Base-by-base conservation (phyloP, 108 stramenopile species). In the Skeletonema costatum region DNA sequence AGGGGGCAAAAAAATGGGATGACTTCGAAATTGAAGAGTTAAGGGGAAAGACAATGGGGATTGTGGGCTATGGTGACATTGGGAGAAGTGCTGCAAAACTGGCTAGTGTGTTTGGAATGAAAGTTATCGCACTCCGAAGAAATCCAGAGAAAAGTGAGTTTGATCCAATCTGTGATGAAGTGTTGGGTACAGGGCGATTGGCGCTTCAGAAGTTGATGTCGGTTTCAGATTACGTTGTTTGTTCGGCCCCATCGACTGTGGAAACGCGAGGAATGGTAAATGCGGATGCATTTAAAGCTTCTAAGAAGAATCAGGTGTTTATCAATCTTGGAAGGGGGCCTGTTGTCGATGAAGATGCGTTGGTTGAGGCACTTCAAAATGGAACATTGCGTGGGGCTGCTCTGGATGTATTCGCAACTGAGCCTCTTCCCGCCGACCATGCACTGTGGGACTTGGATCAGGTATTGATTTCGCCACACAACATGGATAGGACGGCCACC, bases 51-150 rank as follows among this genome's bases (percentile, higher is more conserved):
- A 92, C 90, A 3, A 75, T 96, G 83, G 95, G 92, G 2, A 87
- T 96, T 53, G 89, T 96, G 0, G 95, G 95, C 5, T 96, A 92
- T 59, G 95, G 95, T 7, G 90, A 93, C 62, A 93, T 96, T 74
- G 95, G 92, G 5, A 69, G 82, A 36, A 85, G 75, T 42, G 68
- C 77, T 62, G 88, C 81, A 17, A 83, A 70, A 56, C 39, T 75
- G 38, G 81, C 84, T 0, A 80, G 75, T 19, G 80, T 67, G 11
- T 93, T 90, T 77, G 90, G 92, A 13, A 96, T 96, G 92, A 77
- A 68, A 39, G 74, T 96, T 32, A 61, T 90, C n/a, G 95, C 93
- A 9, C 80, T 96, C 7, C 66, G 91, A 7, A 81, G 90, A 31
- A 82, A 90, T 76, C 91, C 91, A 11, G 61, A 64, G 31, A 75